Conservation (phyloP, 495 filamentous ascomycete species). For the Tuber calosporum region DNA sequence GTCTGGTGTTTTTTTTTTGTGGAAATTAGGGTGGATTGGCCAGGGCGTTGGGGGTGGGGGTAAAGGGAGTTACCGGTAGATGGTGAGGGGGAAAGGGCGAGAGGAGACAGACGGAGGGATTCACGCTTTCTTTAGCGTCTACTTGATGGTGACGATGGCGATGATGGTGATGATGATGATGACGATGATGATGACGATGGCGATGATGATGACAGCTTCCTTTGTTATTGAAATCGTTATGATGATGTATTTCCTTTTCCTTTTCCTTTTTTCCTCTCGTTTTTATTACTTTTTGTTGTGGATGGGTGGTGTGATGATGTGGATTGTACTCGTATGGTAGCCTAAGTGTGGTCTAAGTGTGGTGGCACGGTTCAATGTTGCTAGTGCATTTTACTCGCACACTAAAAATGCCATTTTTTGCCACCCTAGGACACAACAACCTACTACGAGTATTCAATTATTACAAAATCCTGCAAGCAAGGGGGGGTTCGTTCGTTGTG, state of each 20-base stretch:
- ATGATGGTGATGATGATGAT: neutral
- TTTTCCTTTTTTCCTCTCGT: neutral
- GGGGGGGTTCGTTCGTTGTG: neutral
- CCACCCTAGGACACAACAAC: neutral
- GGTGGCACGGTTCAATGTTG: neutral
- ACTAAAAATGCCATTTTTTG: neutral
- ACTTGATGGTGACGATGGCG: neutral
- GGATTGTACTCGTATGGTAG: neutral
- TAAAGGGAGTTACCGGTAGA: neutral
- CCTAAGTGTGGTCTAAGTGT: too few relatives aligned
- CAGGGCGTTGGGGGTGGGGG: conserved; percentile 4
- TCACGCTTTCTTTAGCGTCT: neutral
- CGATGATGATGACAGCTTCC: neutral
- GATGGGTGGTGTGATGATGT: neutral
- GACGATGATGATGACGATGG: neutral
- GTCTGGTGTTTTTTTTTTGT: neutral
- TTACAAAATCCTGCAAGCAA: neutral
- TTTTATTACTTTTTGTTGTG: neutral
- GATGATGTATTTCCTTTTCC: neutral
- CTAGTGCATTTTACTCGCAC: too few relatives aligned
- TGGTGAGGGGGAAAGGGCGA: neutral
- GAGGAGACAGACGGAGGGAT: neutral
- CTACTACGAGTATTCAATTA: neutral
- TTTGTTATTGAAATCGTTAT: neutral
- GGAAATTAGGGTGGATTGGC: neutral